Conservation (phyloP, 768 basidiomycete species). For the Suillus hirtellus region DNA sequence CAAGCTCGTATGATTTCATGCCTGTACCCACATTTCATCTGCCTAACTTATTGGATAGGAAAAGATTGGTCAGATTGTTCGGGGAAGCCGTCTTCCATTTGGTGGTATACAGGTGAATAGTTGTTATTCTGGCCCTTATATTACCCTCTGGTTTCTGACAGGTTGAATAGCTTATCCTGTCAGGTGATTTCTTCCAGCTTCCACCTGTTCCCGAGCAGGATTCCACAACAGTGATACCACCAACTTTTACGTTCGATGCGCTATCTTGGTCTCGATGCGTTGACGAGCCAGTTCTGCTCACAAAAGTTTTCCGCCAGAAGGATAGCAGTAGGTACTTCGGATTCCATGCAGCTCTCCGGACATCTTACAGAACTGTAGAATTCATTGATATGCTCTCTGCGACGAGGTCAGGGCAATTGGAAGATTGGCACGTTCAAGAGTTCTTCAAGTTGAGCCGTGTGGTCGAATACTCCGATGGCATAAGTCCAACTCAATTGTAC, state of each 20-base stretch:
- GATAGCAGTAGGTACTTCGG: constrained; percentile 44
- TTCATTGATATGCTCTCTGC: constrained; percentile 97
- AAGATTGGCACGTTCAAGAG: constrained; percentile 57
- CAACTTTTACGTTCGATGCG: constrained; percentile 68
- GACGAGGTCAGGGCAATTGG: constrained; percentile 88
- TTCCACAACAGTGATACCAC: constrained; percentile 49
- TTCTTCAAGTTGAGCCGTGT: constrained; percentile 67
- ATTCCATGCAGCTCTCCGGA: background rate
- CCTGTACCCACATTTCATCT: constrained; percentile 29
- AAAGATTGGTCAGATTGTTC: constrained; percentile 44
- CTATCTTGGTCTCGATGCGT: constrained; percentile 60
- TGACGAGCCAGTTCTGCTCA: constrained; percentile 44
- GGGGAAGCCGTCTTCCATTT: constrained; percentile 48
- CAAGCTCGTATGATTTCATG: constrained; percentile 54
- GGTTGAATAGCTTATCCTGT: constrained; percentile 58
- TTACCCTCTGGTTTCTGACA: constrained; percentile 7
- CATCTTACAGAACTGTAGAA: constrained; percentile 41
- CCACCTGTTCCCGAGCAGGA: constrained; percentile 63
- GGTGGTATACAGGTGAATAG: constrained; percentile 63
- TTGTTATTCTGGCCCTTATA: background rate
- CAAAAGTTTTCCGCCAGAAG: constrained; percentile 72
- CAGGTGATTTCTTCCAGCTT: constrained; percentile 82
- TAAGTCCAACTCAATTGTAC: constrained; percentile 88
- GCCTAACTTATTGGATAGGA: constrained; percentile 22
- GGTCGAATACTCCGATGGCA: constrained; percentile 74